Base-by-base conservation (phyloP, 225 moss, liverwort and hornwort species). In the Neckera pumila region DNA sequence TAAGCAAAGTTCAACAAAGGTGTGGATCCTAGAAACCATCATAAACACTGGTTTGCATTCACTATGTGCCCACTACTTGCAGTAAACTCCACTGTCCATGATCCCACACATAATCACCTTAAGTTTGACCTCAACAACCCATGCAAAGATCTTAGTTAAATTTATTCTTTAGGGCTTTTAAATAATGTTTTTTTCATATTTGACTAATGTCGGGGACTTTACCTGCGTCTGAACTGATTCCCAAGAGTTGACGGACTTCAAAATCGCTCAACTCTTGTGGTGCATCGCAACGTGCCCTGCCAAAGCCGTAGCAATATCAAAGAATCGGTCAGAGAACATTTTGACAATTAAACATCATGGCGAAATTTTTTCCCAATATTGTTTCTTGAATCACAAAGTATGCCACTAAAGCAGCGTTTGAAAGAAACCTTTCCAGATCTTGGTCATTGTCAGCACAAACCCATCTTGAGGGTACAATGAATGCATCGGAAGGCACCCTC, bases 241-340 rank as follows among this genome's bases (percentile, higher is more conserved):
- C 95, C 88, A 97, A 85, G 83, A 97, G 94, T 74, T 92, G 93
- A 84, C 94, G 97, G 76, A 97, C 91, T 82, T 99, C 96, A 76
- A 93, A 93, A 92, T 91, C 92, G 89, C 91, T 95, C 88, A 97
- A 88, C 87, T 97, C 99, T 88, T 96, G 99, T 30, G 96, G 95
- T 89, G 93, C 95, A 86, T 88, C 89, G 92, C 99, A 97, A 80
- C 92, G 89, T 64, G 99, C 94, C 87, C 99, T 99, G 93, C 79
- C 79, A 79, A 89, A 75, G 63, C 58, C 83, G 82, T 60, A 79
- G 79, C 43, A 89, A 58, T 81, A 83, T 38, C 74, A 72, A 85
- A 67, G 36, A 49, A 87, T 75, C 49, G 57, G 30, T 23, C 33
- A n/a, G n/a, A 74, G 31, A 18, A 26, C 64, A 84, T 47, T n/a